phyloP scores from a whole-genome alignment of 208 protist species.

The Wallacemonas sp. region DNA sequence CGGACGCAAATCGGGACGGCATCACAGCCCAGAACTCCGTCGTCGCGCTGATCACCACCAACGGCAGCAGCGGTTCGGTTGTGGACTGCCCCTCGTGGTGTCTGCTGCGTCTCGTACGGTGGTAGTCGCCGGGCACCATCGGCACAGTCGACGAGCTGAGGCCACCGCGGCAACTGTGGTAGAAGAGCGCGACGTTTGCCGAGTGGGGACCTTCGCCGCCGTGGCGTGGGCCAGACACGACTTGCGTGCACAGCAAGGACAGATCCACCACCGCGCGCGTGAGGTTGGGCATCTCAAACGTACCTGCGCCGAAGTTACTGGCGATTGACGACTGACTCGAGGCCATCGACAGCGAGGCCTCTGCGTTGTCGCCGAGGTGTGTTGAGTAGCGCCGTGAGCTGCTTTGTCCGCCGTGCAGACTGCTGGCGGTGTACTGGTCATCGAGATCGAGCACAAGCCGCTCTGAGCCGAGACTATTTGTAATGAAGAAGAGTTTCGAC shows the following conservation, averaged over 20 bases:
- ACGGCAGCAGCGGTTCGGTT: constrained; percentile 10
- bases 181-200: neutral
- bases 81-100: neutral
- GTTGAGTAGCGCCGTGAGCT: too few relatives aligned
- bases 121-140: constrained; percentile 5
- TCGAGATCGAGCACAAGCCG: constrained; percentile 25
- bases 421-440: constrained; percentile 17
- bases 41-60: constrained; percentile 30
- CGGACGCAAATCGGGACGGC: constrained; percentile 25
- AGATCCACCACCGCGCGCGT: constrained; percentile 28
- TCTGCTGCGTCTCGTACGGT: neutral
- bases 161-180: constrained; percentile 8
- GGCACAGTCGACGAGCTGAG: neutral
- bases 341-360: constrained; percentile 7
- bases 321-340: constrained; percentile 2
- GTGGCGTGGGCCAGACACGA: constrained; percentile 5
- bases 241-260: constrained; percentile 25
- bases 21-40: constrained; percentile 53
- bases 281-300: constrained; percentile 38
- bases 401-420: too few relatives aligned
- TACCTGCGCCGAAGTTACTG: neutral
- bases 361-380: constrained; percentile 23
- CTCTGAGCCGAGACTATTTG: neutral
- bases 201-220: neutral
- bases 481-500: constrained; percentile 45